Conservation (phyloP, 2,329 filamentous ascomycete species). For the Herpomyces periplanetae region DNA sequence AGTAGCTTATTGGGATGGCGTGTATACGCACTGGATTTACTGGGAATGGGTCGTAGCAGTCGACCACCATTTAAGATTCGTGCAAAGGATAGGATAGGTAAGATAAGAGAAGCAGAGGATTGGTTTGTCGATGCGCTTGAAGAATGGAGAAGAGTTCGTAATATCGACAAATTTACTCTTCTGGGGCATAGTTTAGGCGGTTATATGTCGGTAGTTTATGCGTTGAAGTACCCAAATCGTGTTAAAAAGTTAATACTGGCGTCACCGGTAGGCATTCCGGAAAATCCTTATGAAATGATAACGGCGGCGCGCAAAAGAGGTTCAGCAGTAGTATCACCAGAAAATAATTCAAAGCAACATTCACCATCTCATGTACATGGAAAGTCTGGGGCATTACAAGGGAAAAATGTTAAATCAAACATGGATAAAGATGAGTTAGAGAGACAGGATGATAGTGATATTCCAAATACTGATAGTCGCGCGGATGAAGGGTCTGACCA, state of each 20-base stretch:
- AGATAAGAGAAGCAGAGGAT: constrained; percentile 54
- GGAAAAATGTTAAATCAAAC: too few relatives aligned
- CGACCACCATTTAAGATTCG: constrained; percentile 49
- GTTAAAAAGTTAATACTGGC: constrained; percentile 86
- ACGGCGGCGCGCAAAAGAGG: constrained; percentile 42
- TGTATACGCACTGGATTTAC: constrained; percentile 65
- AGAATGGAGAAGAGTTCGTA: constrained; percentile 61
- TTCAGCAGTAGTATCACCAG: too few relatives aligned
- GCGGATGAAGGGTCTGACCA: too few relatives aligned
- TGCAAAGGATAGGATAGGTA: constrained; percentile 36
- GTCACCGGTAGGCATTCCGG: constrained; percentile 70
- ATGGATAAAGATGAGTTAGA: too few relatives aligned
- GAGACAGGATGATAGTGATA: too few relatives aligned
- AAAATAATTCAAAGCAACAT: too few relatives aligned
- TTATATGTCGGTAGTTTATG: constrained; percentile 77
- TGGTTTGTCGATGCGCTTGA: constrained; percentile 92
- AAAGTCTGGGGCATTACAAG: too few relatives aligned
- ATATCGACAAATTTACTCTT: constrained; percentile 70
- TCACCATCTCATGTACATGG: too few relatives aligned
- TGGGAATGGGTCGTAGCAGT: constrained; percentile 68
- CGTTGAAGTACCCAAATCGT: constrained; percentile 71
- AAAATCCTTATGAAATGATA: constrained; percentile 65
- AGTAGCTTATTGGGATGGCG: constrained; percentile 44
- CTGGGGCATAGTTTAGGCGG: constrained; percentile 75
- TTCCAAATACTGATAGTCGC: too few relatives aligned